Percentiles rank a stretch among this genome's conserved stretches.
phyloP scores from a whole-genome alignment of 345 rosid genomes.

The Eucalyptus brandiana region DNA sequence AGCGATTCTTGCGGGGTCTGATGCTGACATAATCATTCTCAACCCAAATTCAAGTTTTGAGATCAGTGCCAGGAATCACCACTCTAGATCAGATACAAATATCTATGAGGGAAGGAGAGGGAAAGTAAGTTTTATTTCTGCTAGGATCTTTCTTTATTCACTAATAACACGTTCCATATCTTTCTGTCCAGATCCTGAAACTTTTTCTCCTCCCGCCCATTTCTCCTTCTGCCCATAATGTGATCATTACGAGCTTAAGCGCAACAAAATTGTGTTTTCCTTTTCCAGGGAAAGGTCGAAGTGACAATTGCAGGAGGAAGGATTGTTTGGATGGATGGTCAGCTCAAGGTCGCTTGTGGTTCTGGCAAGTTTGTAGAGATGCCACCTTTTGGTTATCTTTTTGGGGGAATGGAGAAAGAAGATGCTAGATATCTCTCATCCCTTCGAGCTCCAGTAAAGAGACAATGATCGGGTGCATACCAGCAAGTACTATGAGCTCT shows the following conservation, averaged over 20 bases:
- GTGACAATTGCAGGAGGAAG: constrained; percentile 85
- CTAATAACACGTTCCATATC: not conserved
- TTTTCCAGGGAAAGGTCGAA: constrained; percentile 73
- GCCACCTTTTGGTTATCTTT: constrained; percentile 75
- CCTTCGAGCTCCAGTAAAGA: constrained; percentile 71
- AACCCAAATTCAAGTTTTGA: constrained; percentile 75
- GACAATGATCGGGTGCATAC: constrained; percentile 19
- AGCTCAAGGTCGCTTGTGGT: constrained; percentile 55
- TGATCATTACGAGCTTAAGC: not conserved
- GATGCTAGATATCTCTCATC: constrained; percentile 68
- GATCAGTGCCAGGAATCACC: constrained; percentile 65
- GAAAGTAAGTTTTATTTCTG: constrained; percentile 28
- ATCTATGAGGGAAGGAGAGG: constrained; percentile 74
- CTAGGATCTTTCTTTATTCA: not conserved
- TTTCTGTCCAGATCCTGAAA: not conserved
- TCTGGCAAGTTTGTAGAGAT: constrained; percentile 64
- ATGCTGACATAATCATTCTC: constrained; percentile 87
- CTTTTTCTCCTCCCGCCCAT: not conserved
- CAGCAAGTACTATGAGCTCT: not conserved
- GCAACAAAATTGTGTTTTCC: not conserved
- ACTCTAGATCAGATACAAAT: constrained; percentile 80
- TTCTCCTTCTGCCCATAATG: not conserved
- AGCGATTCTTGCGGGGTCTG: constrained; percentile 80
- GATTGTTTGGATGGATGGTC: constrained; percentile 72
- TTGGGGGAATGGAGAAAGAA: constrained; percentile 61